Evolutionary conservation across 257 asterid genomes (phyloP), one percentile per base, ranked within the genome.

Genomic region (Sherardia arvensis): DNA sequence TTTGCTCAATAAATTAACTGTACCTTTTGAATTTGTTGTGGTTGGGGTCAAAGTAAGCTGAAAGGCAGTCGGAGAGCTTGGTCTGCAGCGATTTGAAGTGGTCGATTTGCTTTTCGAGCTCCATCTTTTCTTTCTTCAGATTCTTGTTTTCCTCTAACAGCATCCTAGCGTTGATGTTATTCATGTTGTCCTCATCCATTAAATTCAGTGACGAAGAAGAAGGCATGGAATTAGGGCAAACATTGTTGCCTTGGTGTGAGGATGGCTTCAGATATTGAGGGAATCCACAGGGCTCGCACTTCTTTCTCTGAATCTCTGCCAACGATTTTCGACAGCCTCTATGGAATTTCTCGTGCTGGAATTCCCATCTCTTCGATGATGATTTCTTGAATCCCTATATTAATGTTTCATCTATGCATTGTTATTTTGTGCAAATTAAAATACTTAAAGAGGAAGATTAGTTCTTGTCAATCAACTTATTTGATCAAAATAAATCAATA

Each of bases 281-380:
- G 28, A 78, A 85, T 9, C 62, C 81, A 60, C 84, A 77, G 5
- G 85, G 77, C 64, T 75, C 84, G 62, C 82, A 73, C 54, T 77
- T 85, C 77, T 78, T 85, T 53, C 93, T 66, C 8, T 61, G 73
- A 40, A 83, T 85, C 71, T 80, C 85, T 67, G 12, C 45, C 32
- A 85, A 72, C 66, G 81, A 54, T 63, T 83, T 75, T 26, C 74
- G 72, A 49, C 56, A 49, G 18, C 88, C 94, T 53, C 71, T 76
- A 68, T 65, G 71, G 71, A 83, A 83, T 65, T 86, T 86, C 26
- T 73, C 84, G n/a, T 83, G 94, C 78, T 71, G 86, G 43, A 81
- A 83, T 69, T 83, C 88, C 90, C 86, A 81, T 49, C 84, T 71
- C 53, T 77, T 81, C 2, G 87, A 47, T 18, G 85, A 73, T n/a